These are phyloP conservation scores for Physaria fendleri DNA, from an alignment of 345 rosid species.

Conservation along the genomic window DNA sequence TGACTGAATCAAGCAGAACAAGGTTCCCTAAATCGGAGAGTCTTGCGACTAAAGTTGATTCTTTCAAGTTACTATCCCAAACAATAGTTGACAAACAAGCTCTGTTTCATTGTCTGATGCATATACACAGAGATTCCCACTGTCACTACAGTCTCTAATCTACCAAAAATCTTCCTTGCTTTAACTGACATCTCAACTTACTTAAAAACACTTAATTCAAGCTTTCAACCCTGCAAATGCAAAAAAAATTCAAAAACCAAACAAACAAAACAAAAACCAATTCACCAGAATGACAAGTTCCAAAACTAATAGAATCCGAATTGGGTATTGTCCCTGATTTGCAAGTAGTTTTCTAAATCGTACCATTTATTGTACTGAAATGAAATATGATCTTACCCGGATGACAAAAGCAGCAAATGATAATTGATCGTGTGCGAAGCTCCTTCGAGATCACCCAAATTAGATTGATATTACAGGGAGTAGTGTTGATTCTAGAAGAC, in stretches of 20 bases:
- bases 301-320: no score
- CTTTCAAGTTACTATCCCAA: not conserved
- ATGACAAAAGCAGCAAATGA: no score
- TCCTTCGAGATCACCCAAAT: no score
- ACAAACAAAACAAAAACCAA: not conserved
- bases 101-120: constrained; percentile 14
- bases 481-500: no score
- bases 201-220: not conserved
- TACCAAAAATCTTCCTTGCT: constrained; percentile 64
- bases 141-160: constrained; percentile 55
- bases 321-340: no score
- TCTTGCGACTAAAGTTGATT: constrained; percentile 35
- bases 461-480: no score
- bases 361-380: no score
- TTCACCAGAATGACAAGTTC: no score
- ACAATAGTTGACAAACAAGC: constrained; percentile 12
- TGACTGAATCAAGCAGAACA: constrained; percentile 33
- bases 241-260: not conserved
- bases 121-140: constrained; percentile 18
- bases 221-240: no score
- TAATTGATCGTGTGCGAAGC: no score
- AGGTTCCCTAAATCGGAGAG: constrained; percentile 61
- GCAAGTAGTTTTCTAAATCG: no score
- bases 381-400: no score
- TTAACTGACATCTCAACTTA: constrained; percentile 55